Conservation (phyloP, 108 stramenopile genomes). For the Skeletonema tropicum region DNA sequence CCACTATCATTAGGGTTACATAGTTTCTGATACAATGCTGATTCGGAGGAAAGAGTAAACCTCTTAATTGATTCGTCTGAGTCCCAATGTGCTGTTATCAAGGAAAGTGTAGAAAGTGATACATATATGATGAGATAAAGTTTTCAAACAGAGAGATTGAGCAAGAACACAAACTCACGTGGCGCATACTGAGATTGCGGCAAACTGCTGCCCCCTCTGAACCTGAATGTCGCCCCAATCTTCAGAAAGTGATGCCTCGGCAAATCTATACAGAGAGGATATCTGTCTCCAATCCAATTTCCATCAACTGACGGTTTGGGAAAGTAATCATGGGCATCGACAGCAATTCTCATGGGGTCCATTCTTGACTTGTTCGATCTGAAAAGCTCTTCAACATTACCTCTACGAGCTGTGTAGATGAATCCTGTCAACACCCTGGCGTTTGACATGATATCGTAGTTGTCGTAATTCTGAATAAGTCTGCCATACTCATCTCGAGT, state of each 20-base stretch:
- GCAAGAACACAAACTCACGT: neutral
- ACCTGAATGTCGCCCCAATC: slow-evolving; percentile 43
- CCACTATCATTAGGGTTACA: slow-evolving; percentile 44
- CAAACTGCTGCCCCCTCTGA: slow-evolving; percentile 35
- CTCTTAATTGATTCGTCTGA: slow-evolving; percentile 42
- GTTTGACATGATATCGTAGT: slow-evolving; percentile 49
- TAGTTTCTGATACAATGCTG: slow-evolving; percentile 46
- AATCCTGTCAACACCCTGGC: slow-evolving; percentile 60
- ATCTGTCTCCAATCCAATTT: slow-evolving; percentile 54
- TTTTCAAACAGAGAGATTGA: too few species aligned
- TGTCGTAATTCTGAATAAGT: slow-evolving; percentile 47
- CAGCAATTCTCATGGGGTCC: slow-evolving; percentile 52
- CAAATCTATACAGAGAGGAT: slow-evolving; percentile 57
- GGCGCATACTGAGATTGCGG: slow-evolving; percentile 23
- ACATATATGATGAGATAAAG: neutral
- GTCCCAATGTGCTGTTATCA: slow-evolving; percentile 10
- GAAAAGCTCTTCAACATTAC: slow-evolving; percentile 49
- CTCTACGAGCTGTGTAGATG: slow-evolving; percentile 34
- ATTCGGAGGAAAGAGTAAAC: slow-evolving; percentile 38
- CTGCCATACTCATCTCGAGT: slow-evolving; percentile 36
- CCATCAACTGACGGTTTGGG: slow-evolving; percentile 57
- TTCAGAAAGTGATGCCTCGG: slow-evolving; percentile 59
- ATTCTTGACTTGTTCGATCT: slow-evolving; percentile 43
- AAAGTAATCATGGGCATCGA: slow-evolving; percentile 53
- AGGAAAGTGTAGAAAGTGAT: neutral